phyloP scores from a whole-genome alignment of 2,329 filamentous ascomycete species.

The Ascochyta rabiei region DNA sequence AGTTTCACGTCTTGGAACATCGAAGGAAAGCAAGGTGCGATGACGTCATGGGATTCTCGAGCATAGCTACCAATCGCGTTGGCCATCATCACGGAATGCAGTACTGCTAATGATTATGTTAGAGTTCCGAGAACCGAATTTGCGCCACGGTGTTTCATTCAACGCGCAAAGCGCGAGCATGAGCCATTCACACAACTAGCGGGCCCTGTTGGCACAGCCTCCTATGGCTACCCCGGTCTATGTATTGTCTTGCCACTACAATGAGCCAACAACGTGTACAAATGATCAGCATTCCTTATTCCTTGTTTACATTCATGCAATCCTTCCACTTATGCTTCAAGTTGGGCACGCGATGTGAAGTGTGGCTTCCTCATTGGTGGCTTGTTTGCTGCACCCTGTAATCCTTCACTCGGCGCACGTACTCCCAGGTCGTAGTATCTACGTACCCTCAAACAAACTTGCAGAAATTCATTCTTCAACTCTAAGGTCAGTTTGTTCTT shows the following conservation, averaged over 20 bases:
- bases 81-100: too few species aligned
- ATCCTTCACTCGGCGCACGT: slow-evolving; percentile 12
- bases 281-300: neutral
- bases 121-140: neutral
- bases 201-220: neutral
- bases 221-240: neutral
- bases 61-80: too few species aligned
- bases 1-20: too few species aligned
- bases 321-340: neutral
- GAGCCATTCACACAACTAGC: neutral
- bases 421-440: neutral
- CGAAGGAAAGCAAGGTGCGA: neutral
- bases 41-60: neutral
- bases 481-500: neutral
- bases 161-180: neutral
- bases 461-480: neutral
- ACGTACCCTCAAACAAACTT: neutral
- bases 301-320: neutral
- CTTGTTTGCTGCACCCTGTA: neutral
- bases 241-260: neutral
- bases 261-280: neutral
- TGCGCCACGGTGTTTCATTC: neutral
- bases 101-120: too few species aligned
- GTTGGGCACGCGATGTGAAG: neutral
- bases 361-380: slow-evolving; percentile 4